Percentiles rank a stretch among this genome's conserved stretches.
Evolutionary conservation across 805 yeast species (phyloP).

Genomic region (Sugiyamaella qingdaonensis): DNA sequence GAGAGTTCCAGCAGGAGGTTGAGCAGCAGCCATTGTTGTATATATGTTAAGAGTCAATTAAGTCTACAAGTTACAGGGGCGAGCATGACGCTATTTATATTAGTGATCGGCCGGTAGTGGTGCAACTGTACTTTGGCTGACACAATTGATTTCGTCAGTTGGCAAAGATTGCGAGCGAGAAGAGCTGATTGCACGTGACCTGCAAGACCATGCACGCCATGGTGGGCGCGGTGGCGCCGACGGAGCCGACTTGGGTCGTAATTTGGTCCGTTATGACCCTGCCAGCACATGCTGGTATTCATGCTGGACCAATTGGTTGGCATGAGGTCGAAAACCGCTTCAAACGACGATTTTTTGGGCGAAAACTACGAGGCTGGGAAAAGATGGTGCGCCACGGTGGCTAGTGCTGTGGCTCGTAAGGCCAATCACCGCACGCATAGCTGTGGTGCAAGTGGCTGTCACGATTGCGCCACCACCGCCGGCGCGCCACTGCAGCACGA

Average conservation of each 20-base stretch:
- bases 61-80: neutral
- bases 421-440: neutral
- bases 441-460: neutral
- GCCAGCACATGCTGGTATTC: too few species aligned
- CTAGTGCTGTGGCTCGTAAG: neutral
- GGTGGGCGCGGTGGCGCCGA: too few species aligned
- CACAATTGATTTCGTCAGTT: neutral
- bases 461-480: neutral
- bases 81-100: neutral
- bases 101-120: neutral
- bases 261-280: too few species aligned
- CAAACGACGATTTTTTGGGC: too few species aligned
- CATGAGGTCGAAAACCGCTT: too few species aligned
- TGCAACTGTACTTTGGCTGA: neutral
- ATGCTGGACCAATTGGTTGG: too few species aligned
- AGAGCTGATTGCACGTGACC: constrained; percentile 1
- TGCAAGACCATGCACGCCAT: neutral
- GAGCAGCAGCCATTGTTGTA: constrained; percentile 23
- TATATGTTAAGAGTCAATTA: neutral
- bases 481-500: neutral
- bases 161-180: neutral
- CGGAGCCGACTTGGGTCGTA: too few species aligned
- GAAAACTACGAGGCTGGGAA: too few species aligned
- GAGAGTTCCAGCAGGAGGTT: constrained; percentile 33
- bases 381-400: neutral